Evolutionary conservation across 805 yeast genomes (phyloP), one percentile per base, ranked within the genome.

Genomic region (Ogataea salicorniae): DNA sequence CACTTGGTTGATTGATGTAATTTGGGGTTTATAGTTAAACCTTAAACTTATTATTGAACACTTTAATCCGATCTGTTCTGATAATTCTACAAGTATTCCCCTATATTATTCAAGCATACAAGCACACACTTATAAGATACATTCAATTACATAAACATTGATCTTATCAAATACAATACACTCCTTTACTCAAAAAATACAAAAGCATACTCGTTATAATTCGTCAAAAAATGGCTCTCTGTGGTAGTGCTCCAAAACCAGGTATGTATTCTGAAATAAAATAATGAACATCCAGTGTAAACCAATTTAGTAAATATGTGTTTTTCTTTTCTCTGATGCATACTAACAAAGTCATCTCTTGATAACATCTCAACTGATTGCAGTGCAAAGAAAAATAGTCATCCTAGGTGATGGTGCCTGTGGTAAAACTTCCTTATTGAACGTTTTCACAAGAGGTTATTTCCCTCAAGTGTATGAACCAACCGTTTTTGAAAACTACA

Each of bases 381-480:
- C 58, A 73, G 88, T 89, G 53, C 90, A 88, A 68, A 84, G 97
- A 58, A 91, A 91, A 66, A 89, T 91, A 46, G 98, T 91, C 59
- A 91, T 91, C 52, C 74, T 92, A 26, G 98, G 98, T 43, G 97
- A 92, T 70, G 97, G 98, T 80, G 97, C 98, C 20, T 92, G 97
- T 73, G 99, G 99, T 69, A 92, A 92, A 67, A 92, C 99, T 2
- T 91, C 97, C 11, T 74, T 94, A 46, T 74, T 92, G 61, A 94
- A 92, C 64, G 97, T 94, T 53, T 94, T 92, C 71, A 94, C 99
- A 6, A 75, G 97, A 58, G 99, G 99, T 1, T 94, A 92, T 68
- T 92, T 92, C 72, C 98, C 98, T 8, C 97, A 94, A 64, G 98
- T 92, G 18, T 92, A 92, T 67, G 99, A 91, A 63, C 99, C 99